phyloP scores from a whole-genome alignment of 805 yeast species.

The Brettanomyces naardenensis region DNA sequence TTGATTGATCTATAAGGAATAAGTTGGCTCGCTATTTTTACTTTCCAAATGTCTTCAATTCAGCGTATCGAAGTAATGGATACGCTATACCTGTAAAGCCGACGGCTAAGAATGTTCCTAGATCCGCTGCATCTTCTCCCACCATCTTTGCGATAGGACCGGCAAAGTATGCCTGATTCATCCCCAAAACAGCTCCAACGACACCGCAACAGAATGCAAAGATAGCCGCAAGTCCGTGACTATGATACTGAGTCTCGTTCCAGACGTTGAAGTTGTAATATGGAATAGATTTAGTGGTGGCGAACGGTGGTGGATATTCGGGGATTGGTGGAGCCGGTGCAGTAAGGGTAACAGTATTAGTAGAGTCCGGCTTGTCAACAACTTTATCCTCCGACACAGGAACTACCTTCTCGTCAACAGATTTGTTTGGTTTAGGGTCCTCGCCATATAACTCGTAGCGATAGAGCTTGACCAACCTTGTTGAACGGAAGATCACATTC shows the following conservation, averaged over 20 bases:
- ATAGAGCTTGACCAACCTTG: conserved; percentile 31
- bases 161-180: conserved; percentile 78
- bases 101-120: conserved; percentile 75
- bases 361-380: not conserved
- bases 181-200: conserved; percentile 78
- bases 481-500: conserved; percentile 58
- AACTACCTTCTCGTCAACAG: not conserved
- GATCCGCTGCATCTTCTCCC: conserved; percentile 68
- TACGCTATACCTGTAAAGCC: conserved; percentile 60
- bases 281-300: conserved; percentile 18
- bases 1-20: not conserved
- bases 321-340: not conserved
- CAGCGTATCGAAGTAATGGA: conserved; percentile 59
- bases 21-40: conserved; percentile 4
- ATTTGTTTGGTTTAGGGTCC: conserved; percentile 12
- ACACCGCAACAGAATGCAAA: conserved; percentile 61
- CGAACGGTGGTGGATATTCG: conserved; percentile 10
- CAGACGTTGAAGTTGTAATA: conserved; percentile 70
- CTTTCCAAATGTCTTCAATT: conserved; percentile 46
- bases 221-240: conserved; percentile 67
- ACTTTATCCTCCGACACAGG: not conserved
- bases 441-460: conserved; percentile 30
- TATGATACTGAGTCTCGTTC: conserved; percentile 53
- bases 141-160: conserved; percentile 65
- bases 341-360: not conserved